Evolutionary conservation across 2,329 filamentous ascomycete species (phyloP).

Genomic region (Endocalyx cinctus): DNA sequence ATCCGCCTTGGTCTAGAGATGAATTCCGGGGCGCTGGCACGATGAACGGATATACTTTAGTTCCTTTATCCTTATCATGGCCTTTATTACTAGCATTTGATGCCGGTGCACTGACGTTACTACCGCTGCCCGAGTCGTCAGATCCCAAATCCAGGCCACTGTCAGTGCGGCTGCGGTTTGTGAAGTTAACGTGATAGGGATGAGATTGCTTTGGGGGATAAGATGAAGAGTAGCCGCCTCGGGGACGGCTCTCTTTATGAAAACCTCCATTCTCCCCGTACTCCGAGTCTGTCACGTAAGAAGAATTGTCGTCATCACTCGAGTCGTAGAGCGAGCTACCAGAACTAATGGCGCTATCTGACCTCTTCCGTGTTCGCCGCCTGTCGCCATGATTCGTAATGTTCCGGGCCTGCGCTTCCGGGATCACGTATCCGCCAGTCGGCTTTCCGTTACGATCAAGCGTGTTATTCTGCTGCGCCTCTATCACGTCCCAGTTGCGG

Average conservation of each 20-base stretch:
- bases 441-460: conserved; percentile 11
- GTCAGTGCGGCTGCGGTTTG: conserved; percentile 11
- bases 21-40: conserved; percentile 29
- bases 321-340: conserved; percentile 24
- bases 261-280: conserved; percentile 2
- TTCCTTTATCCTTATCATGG: conserved; percentile 22
- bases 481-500: conserved; percentile 25
- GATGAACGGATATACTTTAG: conserved; percentile 35
- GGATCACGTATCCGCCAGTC: conserved; percentile 18
- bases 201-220: conserved; percentile 10
- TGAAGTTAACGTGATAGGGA: conserved; percentile 6
- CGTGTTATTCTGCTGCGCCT: conserved; percentile 7
- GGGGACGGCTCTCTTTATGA: background rate
- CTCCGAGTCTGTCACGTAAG: conserved; percentile 2
- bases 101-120: conserved; percentile 1
- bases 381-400: conserved; percentile 9
- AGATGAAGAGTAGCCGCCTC: conserved; percentile 10
- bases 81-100: conserved; percentile 13
- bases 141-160: conserved; percentile 6
- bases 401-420: too few species aligned
- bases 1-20: conserved; percentile 12
- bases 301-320: conserved; percentile 13
- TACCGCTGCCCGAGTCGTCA: conserved; percentile 1
- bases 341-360: conserved; percentile 18
- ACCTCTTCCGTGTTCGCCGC: conserved; percentile 16